phyloP scores from a whole-genome alignment of 768 basidiomycete genomes.

The Lenzites betulinus region DNA sequence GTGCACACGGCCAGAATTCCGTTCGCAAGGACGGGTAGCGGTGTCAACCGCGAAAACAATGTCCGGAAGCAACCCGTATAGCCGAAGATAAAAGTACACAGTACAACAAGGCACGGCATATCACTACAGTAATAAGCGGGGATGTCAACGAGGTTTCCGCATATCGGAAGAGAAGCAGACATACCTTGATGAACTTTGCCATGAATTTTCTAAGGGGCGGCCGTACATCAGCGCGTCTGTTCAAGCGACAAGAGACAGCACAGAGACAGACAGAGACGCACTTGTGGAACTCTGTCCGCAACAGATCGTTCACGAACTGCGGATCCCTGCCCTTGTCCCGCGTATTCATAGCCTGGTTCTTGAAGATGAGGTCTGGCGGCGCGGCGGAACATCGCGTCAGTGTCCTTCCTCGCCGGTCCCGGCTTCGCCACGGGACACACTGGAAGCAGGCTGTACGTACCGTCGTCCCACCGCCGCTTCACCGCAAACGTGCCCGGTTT shows the following conservation, averaged over 20 bases:
- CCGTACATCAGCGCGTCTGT: constrained; percentile 3
- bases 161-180: neutral
- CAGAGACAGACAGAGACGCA: constrained; percentile 38
- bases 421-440: neutral
- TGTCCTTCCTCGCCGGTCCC: neutral
- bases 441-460: constrained; percentile 42
- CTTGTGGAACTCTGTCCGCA: constrained; percentile 95
- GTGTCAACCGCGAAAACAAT: neutral
- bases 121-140: constrained; percentile 5
- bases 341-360: constrained; percentile 87
- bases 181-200: constrained; percentile 86
- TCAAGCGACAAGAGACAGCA: neutral
- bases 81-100: neutral
- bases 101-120: constrained; percentile 3
- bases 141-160: neutral
- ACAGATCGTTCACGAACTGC: constrained; percentile 92
- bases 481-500: constrained; percentile 86
- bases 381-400: constrained; percentile 1
- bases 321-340: constrained; percentile 64
- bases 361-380: constrained; percentile 87
- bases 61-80: neutral
- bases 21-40: neutral
- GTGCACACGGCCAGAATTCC: no score
- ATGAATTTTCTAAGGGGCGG: constrained; percentile 74
- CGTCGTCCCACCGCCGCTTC: constrained; percentile 95